Evolutionary conservation across 805 yeast species (phyloP).

Genomic region (Kluyveromyces starmeri): DNA sequence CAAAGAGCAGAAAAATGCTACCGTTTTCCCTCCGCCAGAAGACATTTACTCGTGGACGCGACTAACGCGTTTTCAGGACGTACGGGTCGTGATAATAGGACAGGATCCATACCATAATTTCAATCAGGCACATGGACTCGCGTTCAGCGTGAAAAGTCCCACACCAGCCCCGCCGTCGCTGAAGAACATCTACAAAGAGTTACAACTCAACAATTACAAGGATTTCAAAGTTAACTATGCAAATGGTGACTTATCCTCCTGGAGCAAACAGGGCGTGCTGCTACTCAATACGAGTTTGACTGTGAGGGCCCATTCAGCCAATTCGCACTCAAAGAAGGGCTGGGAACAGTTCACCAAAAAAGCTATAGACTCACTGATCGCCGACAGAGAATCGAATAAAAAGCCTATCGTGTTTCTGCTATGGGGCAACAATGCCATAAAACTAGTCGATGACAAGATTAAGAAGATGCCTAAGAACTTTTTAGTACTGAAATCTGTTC

Average conservation of each 20-base stretch:
- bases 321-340: constrained; percentile 82
- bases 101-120: constrained; percentile 94
- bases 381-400: constrained; percentile 35
- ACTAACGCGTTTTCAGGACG: constrained; percentile 63
- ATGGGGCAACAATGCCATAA: constrained; percentile 74
- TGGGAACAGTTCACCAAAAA: constrained; percentile 88
- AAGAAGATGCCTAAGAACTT: constrained; percentile 28
- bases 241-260: constrained; percentile 52
- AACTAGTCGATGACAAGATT: constrained; percentile 39
- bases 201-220: constrained; percentile 60
- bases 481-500: constrained; percentile 63
- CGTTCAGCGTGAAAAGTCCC: constrained; percentile 83
- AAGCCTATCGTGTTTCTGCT: constrained; percentile 69
- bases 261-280: constrained; percentile 86
- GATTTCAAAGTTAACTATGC: constrained; percentile 49
- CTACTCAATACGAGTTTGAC: constrained; percentile 83
- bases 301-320: constrained; percentile 87
- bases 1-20: constrained; percentile 36
- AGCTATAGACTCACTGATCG: constrained; percentile 46
- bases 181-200: constrained; percentile 74
- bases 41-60: constrained; percentile 90
- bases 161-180: constrained; percentile 84
- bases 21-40: constrained; percentile 68
- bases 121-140: constrained; percentile 94
- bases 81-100: constrained; percentile 77